A percentile compares a stretch with the other conserved stretches of the same genome.
These are phyloP conservation scores for Oldenlandia corymbosa DNA, from an alignment of 257 asterid genomes.

Conservation along the genomic window DNA sequence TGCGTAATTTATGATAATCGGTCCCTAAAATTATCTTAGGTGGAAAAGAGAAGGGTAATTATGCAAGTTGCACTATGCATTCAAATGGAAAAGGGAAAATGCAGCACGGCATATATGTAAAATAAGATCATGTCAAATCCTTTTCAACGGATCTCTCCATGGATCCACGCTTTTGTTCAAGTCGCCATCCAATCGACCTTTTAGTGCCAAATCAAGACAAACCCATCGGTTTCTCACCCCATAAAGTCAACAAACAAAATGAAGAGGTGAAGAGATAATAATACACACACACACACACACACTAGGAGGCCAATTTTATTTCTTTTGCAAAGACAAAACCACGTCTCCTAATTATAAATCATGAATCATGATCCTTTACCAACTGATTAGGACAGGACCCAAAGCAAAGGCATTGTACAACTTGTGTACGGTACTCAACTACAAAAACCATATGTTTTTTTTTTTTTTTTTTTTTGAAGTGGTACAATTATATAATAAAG, in stretches of 20 bases:
- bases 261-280: slow-evolving; percentile 30
- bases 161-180: slow-evolving; percentile 64
- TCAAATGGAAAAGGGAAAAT: slow-evolving; percentile 7
- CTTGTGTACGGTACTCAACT: slow-evolving; percentile 31
- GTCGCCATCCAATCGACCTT: slow-evolving; percentile 53
- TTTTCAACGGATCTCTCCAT: slow-evolving; percentile 57
- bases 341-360: slow-evolving; percentile 15
- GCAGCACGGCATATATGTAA: too few relatives aligned
- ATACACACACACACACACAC: slow-evolving; percentile 26
- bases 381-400: slow-evolving; percentile 39
- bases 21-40: too few relatives aligned
- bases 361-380: slow-evolving; percentile 29
- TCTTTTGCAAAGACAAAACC: slow-evolving; percentile 37
- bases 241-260: slow-evolving; percentile 32
- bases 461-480: too few relatives aligned
- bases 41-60: too few relatives aligned
- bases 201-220: slow-evolving; percentile 53
- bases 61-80: too few relatives aligned
- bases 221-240: slow-evolving; percentile 29
- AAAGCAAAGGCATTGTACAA: slow-evolving; percentile 24
- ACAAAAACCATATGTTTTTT: too few relatives aligned
- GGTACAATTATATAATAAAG: too few relatives aligned
- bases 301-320: too few relatives aligned
- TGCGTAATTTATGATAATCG: too few relatives aligned
- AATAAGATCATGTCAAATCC: slow-evolving; percentile 52